These are phyloP conservation scores for Schoenoplectus triqueter DNA, from an alignment of 202 grass and related monocot species.

Conservation along the genomic window DNA sequence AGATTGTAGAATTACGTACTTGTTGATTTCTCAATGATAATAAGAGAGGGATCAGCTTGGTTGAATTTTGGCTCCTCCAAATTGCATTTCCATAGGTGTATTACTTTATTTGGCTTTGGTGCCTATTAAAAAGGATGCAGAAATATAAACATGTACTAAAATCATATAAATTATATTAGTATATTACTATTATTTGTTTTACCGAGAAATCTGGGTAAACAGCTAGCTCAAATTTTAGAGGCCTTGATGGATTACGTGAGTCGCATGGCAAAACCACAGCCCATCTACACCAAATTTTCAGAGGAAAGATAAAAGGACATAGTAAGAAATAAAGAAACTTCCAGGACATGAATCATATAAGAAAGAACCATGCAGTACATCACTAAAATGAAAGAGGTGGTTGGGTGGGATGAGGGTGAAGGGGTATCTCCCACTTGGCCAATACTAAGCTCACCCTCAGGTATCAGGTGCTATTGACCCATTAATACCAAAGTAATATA, in stretches of 20 bases:
- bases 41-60: constrained; percentile 59
- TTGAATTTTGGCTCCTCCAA: constrained; percentile 81
- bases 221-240: constrained; percentile 73
- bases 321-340: constrained; percentile 30
- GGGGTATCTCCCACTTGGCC: background rate
- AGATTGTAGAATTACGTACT: constrained; percentile 55
- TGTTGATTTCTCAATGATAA: constrained; percentile 75
- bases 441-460: background rate
- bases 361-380: background rate
- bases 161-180: background rate
- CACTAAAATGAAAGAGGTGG: background rate
- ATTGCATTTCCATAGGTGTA: constrained; percentile 82
- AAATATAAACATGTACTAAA: constrained; percentile 26
- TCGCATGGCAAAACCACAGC: constrained; percentile 75
- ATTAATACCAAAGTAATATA: constrained; percentile 2
- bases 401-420: background rate
- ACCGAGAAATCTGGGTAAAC: constrained; percentile 87
- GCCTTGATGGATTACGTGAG: constrained; percentile 50
- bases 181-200: constrained; percentile 30
- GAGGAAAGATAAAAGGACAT: too few species aligned
- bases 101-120: constrained; percentile 63
- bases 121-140: constrained; percentile 52
- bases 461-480: constrained; percentile 17
- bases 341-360: constrained; percentile 5
- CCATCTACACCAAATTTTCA: constrained; percentile 55